Evolutionary conservation across 352 stramenopile species (phyloP), one percentile per base, ranked within the genome.

Genomic region (Phytophthora pisi): DNA sequence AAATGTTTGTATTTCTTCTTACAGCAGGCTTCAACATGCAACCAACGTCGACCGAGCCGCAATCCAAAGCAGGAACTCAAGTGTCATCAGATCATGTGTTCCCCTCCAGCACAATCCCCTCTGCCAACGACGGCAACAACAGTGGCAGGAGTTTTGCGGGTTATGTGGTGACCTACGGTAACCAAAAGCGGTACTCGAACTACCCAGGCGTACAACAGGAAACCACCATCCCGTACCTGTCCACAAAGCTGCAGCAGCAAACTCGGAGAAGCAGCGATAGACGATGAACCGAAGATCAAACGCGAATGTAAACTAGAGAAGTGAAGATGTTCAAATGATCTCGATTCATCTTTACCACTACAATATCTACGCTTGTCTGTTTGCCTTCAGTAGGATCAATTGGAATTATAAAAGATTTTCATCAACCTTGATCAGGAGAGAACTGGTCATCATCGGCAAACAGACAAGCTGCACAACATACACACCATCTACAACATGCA

Each of bases 381-480:
- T 69, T 70, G 64, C 66, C 82, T 82, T 92, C 84, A 91, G 84
- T 88, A 92, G 84, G 84, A 92, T 92, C 84, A 92, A 92, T 92
- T 92, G 84, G 82, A 92, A 92, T 88, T 83, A 85, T 77, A 80
- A 77, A 75, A 71, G 50, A 54, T 78, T 90, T 90, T 90, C 82
- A 88, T 88, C 82, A 90, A 73, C 18, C 38, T 75, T 82, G 65
- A 81, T 88, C 78, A 89, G 80, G 57, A 82, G 79, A 90, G 72
- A 88, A 89, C 76, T 76, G 55, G 54, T 91, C 84, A 89, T 92
- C 84, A 92, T 68, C 43, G 68, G 82, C 78, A 81, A 72, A 68
- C 60, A 73, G 51, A 72, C 50, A 70, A 61, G 47, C 51, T 66
- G 42, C 55, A 45, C 54, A 15, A 71, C 23, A 71, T 24, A 61